Evolutionary conservation across 352 stramenopile genomes (phyloP).

Genomic region (Phytophthora sansomeana): DNA sequence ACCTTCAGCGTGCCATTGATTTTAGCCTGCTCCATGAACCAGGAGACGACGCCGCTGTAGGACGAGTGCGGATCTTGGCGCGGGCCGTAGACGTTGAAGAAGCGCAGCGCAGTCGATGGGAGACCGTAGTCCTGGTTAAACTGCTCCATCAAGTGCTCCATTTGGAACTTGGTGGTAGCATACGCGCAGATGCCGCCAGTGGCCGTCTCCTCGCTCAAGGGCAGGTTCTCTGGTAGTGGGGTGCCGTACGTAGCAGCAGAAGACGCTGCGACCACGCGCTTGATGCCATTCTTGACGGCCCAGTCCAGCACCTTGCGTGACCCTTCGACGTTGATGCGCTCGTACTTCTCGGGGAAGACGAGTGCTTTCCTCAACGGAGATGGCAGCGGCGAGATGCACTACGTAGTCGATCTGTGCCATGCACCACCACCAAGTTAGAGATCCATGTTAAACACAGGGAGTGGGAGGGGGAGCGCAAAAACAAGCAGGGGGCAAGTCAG

Average conservation of each 20-base stretch:
- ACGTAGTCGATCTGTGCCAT: conserved; percentile 76
- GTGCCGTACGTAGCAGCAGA: conserved; percentile 83
- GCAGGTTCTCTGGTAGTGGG: conserved; percentile 68
- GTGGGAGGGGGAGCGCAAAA: background rate
- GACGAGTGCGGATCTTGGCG: conserved; percentile 85
- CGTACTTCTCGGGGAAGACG: conserved; percentile 88
- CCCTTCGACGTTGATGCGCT: conserved; percentile 86
- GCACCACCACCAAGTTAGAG: conserved; percentile 3
- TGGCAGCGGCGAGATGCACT: conserved; percentile 83
- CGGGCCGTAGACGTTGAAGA: conserved; percentile 89
- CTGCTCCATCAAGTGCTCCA: conserved; percentile 82
- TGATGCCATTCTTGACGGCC: conserved; percentile 75
- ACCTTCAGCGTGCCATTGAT: conserved; percentile 86
- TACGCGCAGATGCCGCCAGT: conserved; percentile 85
- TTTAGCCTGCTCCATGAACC: conserved; percentile 90
- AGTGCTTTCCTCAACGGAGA: conserved; percentile 88
- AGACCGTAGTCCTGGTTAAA: conserved; percentile 77
- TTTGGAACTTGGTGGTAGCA: conserved; percentile 86
- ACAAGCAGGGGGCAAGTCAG: background rate
- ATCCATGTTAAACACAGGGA: conserved; percentile 1
- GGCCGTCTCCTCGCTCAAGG: conserved; percentile 74
- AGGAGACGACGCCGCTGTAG: conserved; percentile 86
- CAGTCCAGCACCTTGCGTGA: conserved; percentile 86
- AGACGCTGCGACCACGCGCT: conserved; percentile 82
- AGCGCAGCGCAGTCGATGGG: conserved; percentile 78